Conservation (phyloP, 108 stramenopile genomes). For the Pseudonitzschia pungens region DNA sequence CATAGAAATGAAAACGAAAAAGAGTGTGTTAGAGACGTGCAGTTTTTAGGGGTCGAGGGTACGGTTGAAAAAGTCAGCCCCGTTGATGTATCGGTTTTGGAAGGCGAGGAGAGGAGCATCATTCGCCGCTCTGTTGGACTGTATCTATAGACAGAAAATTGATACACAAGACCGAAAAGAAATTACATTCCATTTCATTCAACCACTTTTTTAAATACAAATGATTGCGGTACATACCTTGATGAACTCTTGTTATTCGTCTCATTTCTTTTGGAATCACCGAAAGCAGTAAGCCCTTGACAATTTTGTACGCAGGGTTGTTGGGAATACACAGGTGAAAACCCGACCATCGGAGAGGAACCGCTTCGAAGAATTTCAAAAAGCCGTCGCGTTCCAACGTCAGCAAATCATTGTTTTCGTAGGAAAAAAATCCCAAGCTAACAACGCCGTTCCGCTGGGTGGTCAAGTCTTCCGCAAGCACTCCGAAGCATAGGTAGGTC, state of each 20-base stretch:
- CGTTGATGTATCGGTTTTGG: too few relatives aligned
- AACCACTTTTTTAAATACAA: too few relatives aligned
- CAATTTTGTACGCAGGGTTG: not conserved
- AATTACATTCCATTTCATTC: too few relatives aligned
- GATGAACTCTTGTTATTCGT: not conserved
- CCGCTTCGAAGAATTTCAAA: not conserved
- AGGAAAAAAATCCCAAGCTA: not conserved
- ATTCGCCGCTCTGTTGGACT: too few relatives aligned
- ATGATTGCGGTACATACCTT: not conserved
- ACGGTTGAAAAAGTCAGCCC: too few relatives aligned
- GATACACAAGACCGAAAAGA: too few relatives aligned
- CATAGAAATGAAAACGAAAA: too few relatives aligned
- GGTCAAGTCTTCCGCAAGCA: conserved; percentile 15
- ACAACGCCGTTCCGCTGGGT: conserved; percentile 14
- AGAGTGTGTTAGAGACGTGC: too few relatives aligned
- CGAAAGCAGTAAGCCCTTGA: not conserved
- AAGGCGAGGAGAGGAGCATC: too few relatives aligned
- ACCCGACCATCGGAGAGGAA: conserved; percentile 6
- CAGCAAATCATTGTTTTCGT: not conserved
- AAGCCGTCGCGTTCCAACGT: not conserved
- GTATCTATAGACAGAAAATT: too few relatives aligned
- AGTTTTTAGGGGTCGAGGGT: too few relatives aligned
- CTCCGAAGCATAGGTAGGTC: conserved; percentile 4
- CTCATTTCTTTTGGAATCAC: conserved; percentile 9
- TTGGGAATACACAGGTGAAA: conserved; percentile 13